phyloP scores from a whole-genome alignment of 2,329 filamentous ascomycete genomes.

The Aspergillus tamarii region DNA sequence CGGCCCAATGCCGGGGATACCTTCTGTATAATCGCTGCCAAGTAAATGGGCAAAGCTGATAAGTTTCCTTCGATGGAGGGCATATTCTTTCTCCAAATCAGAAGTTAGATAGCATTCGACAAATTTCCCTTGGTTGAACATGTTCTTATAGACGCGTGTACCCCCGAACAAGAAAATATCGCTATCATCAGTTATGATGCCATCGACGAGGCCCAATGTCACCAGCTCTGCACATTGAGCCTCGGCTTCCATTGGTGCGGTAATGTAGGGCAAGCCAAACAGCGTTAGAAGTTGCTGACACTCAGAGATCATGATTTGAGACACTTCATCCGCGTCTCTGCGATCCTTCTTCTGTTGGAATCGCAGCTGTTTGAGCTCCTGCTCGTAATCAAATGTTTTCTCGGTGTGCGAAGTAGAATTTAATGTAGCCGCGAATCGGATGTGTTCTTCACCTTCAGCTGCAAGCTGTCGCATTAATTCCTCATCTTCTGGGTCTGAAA shows the following conservation, averaged over 20 bases:
- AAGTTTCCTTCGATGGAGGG: conserved; percentile 80
- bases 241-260: conserved; percentile 98
- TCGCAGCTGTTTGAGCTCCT: conserved; percentile 81
- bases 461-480: conserved; percentile 85
- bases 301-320: conserved; percentile 92
- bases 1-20: conserved; percentile 85
- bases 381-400: conserved; percentile 79
- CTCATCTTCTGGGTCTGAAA: conserved; percentile 89
- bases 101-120: conserved; percentile 89
- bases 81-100: conserved; percentile 88
- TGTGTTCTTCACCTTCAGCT: conserved; percentile 89
- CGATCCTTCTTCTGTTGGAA: conserved; percentile 96
- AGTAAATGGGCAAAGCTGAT: conserved; percentile 89
- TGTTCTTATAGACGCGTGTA: conserved; percentile 97
- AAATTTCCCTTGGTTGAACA: conserved; percentile 98
- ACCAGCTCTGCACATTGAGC: conserved; percentile 96
- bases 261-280: conserved; percentile 95
- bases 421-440: conserved; percentile 84
- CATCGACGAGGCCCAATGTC: conserved; percentile 82
- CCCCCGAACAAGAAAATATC: conserved; percentile 97
- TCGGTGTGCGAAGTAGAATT: conserved; percentile 74
- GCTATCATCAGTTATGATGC: conserved; percentile 95
- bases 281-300: conserved; percentile 87
- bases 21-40: conserved; percentile 93
- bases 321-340: conserved; percentile 94